Percentiles rank a stretch among this genome's conserved stretches.
Conservation (phyloP, 2,329 filamentous ascomycete genomes). For the Colletotrichum cuscutae region DNA sequence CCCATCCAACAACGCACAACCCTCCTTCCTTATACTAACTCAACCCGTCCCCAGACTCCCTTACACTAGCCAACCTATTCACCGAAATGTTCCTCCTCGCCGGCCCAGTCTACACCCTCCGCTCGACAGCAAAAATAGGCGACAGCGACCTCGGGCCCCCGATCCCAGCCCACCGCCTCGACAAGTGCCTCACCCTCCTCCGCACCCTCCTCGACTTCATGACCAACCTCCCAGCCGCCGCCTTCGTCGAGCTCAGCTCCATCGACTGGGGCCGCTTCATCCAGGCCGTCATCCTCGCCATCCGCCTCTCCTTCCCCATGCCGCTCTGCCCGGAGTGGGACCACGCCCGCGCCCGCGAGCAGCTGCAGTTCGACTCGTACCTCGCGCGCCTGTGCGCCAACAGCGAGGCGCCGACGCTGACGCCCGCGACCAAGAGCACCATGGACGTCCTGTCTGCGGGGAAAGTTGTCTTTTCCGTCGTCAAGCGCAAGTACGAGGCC, state of each 20-base stretch:
- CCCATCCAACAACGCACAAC: slow-evolving; percentile 43
- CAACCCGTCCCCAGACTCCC: not conserved
- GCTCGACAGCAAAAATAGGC: slow-evolving; percentile 16
- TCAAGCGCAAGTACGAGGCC: slow-evolving; percentile 57
- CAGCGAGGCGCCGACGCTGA: slow-evolving; percentile 37
- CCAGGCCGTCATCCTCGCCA: slow-evolving; percentile 51
- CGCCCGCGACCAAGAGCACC: slow-evolving; percentile 37
- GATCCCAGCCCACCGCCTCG: slow-evolving; percentile 37
- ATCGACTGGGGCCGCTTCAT: slow-evolving; percentile 58
- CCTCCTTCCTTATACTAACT: not conserved
- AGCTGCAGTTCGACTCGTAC: slow-evolving; percentile 52
- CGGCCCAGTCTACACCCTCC: slow-evolving; percentile 43
- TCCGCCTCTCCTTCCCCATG: slow-evolving; percentile 59
- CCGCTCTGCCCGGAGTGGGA: slow-evolving; percentile 46
- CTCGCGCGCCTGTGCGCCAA: slow-evolving; percentile 48
- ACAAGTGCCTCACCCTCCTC: slow-evolving; percentile 39
- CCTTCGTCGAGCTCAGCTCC: slow-evolving; percentile 50
- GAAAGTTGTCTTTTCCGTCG: slow-evolving; percentile 55
- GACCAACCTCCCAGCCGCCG: slow-evolving; percentile 41
- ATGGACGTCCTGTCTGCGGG: slow-evolving; percentile 58
- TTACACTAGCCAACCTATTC: slow-evolving; percentile 38
- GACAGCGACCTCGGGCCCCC: slow-evolving; percentile 29
- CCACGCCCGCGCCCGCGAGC: slow-evolving; percentile 49
- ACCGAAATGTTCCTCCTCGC: slow-evolving; percentile 51
- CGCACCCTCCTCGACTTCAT: slow-evolving; percentile 47